A percentile compares a stretch with the other conserved stretches of the same genome.
phyloP scores from a whole-genome alignment of 306 rosid genomes.

The Cucumis hystrix region DNA sequence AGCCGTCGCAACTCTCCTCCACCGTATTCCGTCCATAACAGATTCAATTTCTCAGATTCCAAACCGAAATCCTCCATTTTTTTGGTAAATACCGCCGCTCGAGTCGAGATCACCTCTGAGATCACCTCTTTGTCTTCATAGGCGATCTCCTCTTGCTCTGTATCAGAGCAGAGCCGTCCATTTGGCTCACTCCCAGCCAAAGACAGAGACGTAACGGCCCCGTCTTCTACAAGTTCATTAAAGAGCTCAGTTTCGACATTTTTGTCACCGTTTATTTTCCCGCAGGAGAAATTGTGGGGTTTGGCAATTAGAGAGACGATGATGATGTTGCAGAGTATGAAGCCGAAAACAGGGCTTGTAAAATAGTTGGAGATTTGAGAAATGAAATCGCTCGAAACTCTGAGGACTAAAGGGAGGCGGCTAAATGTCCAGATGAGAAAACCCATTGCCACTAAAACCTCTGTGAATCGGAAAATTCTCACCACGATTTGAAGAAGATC shows the following conservation, averaged over 20 bases:
- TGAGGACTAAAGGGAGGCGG: slow-evolving; percentile 1
- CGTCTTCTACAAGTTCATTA: background rate
- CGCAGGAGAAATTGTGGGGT: background rate
- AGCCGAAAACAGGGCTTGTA: slow-evolving; percentile 1
- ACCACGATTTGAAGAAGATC: background rate
- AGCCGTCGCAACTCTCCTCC: background rate
- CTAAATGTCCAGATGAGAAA: background rate
- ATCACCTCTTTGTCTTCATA: slow-evolving; percentile 3
- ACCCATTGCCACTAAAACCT: background rate
- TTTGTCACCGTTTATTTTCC: background rate
- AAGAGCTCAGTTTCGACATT: background rate
- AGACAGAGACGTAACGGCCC: background rate
- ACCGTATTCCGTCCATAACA: background rate
- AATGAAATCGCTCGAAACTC: slow-evolving; percentile 2
- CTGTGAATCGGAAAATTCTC: slow-evolving; percentile 10
- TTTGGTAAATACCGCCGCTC: background rate
- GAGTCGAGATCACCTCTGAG: background rate
- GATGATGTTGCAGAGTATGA: slow-evolving; percentile 6
- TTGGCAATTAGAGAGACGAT: background rate
- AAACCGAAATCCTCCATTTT: background rate
- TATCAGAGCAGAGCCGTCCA: background rate
- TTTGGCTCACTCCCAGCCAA: background rate
- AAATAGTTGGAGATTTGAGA: background rate
- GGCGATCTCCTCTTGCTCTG: background rate
- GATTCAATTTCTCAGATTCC: background rate